These are phyloP conservation scores for Diplodia corticola DNA, from an alignment of 2,329 filamentous ascomycete species.

Conservation along the genomic window DNA sequence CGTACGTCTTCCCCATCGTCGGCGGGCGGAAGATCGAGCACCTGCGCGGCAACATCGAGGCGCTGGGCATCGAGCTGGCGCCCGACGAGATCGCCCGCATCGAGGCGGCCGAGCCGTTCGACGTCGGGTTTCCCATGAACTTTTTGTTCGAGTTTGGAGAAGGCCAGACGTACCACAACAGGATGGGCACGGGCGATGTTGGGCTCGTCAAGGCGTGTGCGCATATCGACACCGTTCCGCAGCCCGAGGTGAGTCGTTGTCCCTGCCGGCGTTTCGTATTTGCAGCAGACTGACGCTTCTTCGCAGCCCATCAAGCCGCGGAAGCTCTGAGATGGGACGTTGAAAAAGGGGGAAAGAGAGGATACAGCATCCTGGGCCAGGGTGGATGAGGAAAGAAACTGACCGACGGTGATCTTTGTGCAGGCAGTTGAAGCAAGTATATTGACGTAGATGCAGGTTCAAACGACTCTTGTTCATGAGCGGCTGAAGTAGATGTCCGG, in stretches of 20 bases:
- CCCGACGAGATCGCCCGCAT: constrained; percentile 66
- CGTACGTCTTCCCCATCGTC: constrained; percentile 72
- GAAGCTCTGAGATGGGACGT: background rate
- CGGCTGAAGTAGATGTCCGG: too few relatives aligned
- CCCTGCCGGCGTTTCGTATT: background rate
- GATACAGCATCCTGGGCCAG: too few relatives aligned
- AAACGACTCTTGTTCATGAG: too few relatives aligned
- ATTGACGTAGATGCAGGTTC: too few relatives aligned
- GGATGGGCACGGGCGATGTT: constrained; percentile 34
- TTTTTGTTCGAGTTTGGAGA: constrained; percentile 48
- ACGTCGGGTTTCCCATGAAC: constrained; percentile 66
- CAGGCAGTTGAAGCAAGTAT: too few relatives aligned
- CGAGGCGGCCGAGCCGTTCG: constrained; percentile 62
- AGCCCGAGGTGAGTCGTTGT: background rate
- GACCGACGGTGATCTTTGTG: too few relatives aligned
- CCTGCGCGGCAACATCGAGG: constrained; percentile 68
- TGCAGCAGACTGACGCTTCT: background rate
- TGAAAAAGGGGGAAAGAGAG: background rate
- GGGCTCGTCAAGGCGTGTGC: constrained; percentile 32
- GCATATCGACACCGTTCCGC: constrained; percentile 30
- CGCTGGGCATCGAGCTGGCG: constrained; percentile 61
- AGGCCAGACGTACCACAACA: constrained; percentile 30
- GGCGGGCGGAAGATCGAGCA: constrained; percentile 70
- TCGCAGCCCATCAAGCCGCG: constrained; percentile 11
- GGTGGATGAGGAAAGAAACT: too few relatives aligned